Base-by-base conservation (phyloP, 352 stramenopile species). In the Bremia lactucae region DNA sequence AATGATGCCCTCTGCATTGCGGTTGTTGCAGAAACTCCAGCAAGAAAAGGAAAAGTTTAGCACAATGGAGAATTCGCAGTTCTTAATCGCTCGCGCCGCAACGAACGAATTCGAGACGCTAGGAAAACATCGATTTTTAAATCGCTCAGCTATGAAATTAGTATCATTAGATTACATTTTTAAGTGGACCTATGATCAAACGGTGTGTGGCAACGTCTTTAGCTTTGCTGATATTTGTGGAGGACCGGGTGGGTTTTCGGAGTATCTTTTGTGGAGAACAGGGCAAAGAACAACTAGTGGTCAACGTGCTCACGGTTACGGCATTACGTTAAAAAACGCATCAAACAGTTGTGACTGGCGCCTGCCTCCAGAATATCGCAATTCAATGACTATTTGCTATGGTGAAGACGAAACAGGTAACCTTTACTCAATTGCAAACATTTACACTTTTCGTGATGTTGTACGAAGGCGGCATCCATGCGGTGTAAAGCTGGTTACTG, bases 71-170 rank as follows among this genome's bases (percentile, higher is more conserved):
- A 42, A 8, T 7, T 21, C 26, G 5, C 42, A 42, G 23, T 87
- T 87, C 46, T 36, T 43, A 2, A 42, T 31, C 6, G 68, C 75
- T 25, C 72, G 75, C 3, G 51, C 42, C 31, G 48, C 36, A 4
- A 64, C 61, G 18, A 91, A 91, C 31, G 41, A 46, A 9, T 88
- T 67, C 15, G 75, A 91, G 45, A 29, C 42, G 8, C 31, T 91
- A 13, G 78, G 78, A 2, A 65, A 62, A 38, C 53, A 68, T 41
- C 65, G 51, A 4, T 91, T 91, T 25, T 47, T 91, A 40, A 88
- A 88, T 35, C 73, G 78, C 11, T 85, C 78, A 23, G 78, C 78
- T 2, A 84, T 91, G 71, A 91, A 91, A 41, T 55, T 91, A 33
- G 78, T 69, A 36, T 75, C 83, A 20, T 46, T 91, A 35, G 73